Conservation (phyloP, 768 basidiomycete species). For the Stropharia rugosoannulata region DNA sequence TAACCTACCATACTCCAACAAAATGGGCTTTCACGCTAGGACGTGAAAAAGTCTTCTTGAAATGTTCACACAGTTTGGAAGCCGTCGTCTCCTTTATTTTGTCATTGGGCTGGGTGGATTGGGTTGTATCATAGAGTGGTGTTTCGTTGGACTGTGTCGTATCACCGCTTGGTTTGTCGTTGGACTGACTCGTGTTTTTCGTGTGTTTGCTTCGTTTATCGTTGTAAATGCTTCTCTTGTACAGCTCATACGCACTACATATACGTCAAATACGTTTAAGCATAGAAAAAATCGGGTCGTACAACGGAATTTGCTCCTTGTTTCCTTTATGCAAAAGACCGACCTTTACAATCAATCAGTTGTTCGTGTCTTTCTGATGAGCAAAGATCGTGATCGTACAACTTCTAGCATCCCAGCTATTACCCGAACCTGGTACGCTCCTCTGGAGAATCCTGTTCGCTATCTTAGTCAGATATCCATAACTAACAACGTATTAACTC, state of each 20-base stretch:
- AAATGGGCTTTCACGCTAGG: not conserved
- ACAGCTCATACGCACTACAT: not conserved
- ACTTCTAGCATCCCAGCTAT: not conserved
- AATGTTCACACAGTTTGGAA: not conserved
- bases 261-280: not conserved
- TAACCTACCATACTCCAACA: not conserved
- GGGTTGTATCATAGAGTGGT: no score
- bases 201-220: not conserved
- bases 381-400: not conserved
- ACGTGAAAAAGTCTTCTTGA: not conserved
- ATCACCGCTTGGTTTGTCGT: no score
- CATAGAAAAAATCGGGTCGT: not conserved
- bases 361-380: not conserved
- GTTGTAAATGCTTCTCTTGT: not conserved
- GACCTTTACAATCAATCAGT: not conserved
- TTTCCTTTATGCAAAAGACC: not conserved
- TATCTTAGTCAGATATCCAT: not conserved
- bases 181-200: not conserved
- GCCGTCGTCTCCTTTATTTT: no score
- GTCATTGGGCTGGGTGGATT: no score
- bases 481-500: not conserved
- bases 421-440: not conserved
- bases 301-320: not conserved
- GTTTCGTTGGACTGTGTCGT: no score
- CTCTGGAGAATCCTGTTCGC: not conserved